A percentile compares a stretch with the other conserved stretches of the same genome.
phyloP scores from a whole-genome alignment of 1,139 yeast genomes.

The Pneumocystis jirovecii region DNA sequence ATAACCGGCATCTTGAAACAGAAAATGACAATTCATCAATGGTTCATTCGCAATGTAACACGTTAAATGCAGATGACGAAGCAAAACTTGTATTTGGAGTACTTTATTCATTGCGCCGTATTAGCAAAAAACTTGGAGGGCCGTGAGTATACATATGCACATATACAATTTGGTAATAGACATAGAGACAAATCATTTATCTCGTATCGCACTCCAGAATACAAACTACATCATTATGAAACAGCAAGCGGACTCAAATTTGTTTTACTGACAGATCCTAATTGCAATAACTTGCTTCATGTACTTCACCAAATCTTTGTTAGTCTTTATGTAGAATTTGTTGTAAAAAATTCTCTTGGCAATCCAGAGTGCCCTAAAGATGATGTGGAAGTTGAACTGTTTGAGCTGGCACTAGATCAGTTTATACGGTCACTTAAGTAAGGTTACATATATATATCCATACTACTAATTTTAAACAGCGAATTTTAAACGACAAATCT shows the following conservation, averaged over 20 bases:
- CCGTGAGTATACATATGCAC: conserved; percentile 4
- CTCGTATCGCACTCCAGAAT: conserved; percentile 56
- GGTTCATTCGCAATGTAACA: background rate
- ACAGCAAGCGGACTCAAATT: conserved; percentile 68
- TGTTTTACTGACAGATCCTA: conserved; percentile 55
- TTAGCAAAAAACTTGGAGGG: conserved; percentile 47
- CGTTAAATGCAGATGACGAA: conserved; percentile 14
- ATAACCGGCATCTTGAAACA: conserved; percentile 9
- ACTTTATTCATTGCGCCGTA: conserved; percentile 60
- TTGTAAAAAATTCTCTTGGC: conserved; percentile 39
- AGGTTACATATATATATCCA: background rate
- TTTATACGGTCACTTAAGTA: background rate
- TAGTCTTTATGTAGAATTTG: conserved; percentile 48
- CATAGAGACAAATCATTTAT: conserved; percentile 37
- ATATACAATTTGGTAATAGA: conserved; percentile 10
- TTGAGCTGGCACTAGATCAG: background rate
- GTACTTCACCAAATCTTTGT: conserved; percentile 55
- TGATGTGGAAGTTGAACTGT: background rate
- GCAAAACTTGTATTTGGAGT: conserved; percentile 73
- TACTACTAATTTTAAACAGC: background rate
- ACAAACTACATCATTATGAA: conserved; percentile 65
- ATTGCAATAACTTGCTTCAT: conserved; percentile 40
- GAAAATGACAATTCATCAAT: conserved; percentile 3
- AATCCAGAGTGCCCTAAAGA: background rate
- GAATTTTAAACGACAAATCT: background rate